phyloP scores from a whole-genome alignment of 2,329 filamentous ascomycete species.

The Diaporthe caulivora region DNA sequence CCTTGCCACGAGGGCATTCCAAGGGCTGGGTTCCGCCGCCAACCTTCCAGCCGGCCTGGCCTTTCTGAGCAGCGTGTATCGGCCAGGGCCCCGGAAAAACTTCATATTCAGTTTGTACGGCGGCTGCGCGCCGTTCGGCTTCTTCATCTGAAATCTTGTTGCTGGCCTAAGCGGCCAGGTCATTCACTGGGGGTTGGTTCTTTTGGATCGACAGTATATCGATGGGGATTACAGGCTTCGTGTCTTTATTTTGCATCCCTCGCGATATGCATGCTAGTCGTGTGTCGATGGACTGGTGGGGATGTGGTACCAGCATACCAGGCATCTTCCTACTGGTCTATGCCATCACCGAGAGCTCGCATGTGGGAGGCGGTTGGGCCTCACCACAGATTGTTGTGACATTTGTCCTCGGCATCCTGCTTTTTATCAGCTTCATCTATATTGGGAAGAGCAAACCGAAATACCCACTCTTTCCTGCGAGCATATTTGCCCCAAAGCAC shows the following conservation, averaged over 20 bases:
- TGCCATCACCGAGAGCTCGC: conserved; percentile 74
- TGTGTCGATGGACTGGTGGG: conserved; percentile 73
- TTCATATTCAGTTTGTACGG: conserved; percentile 64
- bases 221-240: conserved; percentile 57
- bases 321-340: conserved; percentile 75
- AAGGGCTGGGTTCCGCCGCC: conserved; percentile 70
- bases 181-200: conserved; percentile 69
- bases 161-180: conserved; percentile 68
- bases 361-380: conserved; percentile 71
- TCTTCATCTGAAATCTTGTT: conserved; percentile 69
- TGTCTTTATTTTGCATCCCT: conserved; percentile 32
- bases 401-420: conserved; percentile 60
- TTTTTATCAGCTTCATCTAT: neutral
- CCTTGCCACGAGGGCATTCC: conserved; percentile 69
- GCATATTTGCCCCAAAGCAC: conserved; percentile 16
- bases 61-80: conserved; percentile 69
- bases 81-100: conserved; percentile 73
- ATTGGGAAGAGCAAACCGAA: neutral
- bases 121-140: conserved; percentile 58
- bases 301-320: conserved; percentile 64
- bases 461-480: conserved; percentile 9
- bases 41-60: conserved; percentile 70
- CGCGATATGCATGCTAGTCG: conserved; percentile 45
- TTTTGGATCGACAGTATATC: conserved; percentile 68
- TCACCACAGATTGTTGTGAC: conserved; percentile 75